These are phyloP conservation scores for Groenewaldozyma tartarivorans DNA, from an alignment of 805 yeast genomes.

Conservation along the genomic window DNA sequence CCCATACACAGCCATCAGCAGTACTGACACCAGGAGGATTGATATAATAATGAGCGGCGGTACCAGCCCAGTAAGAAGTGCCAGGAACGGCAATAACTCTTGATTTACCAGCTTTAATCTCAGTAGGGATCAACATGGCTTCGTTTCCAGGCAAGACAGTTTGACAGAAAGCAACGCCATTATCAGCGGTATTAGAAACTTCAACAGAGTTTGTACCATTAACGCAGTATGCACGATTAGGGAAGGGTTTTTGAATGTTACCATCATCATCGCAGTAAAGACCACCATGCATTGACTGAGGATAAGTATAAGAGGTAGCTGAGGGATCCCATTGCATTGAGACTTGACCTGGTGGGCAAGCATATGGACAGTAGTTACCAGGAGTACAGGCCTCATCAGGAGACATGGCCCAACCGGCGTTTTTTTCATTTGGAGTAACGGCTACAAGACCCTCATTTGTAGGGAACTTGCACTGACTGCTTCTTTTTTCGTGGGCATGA, in stretches of 20 bases:
- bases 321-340: slow-evolving; percentile 83
- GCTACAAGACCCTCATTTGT: slow-evolving; percentile 55
- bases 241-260: slow-evolving; percentile 49
- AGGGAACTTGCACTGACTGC: slow-evolving; percentile 54
- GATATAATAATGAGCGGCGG: slow-evolving; percentile 87
- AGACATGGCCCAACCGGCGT: slow-evolving; percentile 84
- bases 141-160: slow-evolving; percentile 92
- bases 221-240: slow-evolving; percentile 53
- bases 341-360: slow-evolving; percentile 80
- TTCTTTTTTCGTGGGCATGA: slow-evolving; percentile 13
- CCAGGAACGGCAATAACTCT: slow-evolving; percentile 66
- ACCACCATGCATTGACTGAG: slow-evolving; percentile 77
- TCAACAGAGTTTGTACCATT: slow-evolving; percentile 76
- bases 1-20: slow-evolving; percentile 93
- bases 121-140: slow-evolving; percentile 86
- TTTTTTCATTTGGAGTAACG: slow-evolving; percentile 46
- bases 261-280: slow-evolving; percentile 68
- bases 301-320: slow-evolving; percentile 65
- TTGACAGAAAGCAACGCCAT: slow-evolving; percentile 76
- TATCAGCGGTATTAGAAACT: slow-evolving; percentile 42
- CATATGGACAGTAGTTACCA: slow-evolving; percentile 85
- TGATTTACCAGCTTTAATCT: slow-evolving; percentile 40
- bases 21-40: slow-evolving; percentile 89
- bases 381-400: slow-evolving; percentile 62
- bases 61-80: slow-evolving; percentile 71